Evolutionary conservation across 768 basidiomycete genomes (phyloP), one percentile per base, ranked within the genome.

Genomic region (Solioccasus polychromus): DNA sequence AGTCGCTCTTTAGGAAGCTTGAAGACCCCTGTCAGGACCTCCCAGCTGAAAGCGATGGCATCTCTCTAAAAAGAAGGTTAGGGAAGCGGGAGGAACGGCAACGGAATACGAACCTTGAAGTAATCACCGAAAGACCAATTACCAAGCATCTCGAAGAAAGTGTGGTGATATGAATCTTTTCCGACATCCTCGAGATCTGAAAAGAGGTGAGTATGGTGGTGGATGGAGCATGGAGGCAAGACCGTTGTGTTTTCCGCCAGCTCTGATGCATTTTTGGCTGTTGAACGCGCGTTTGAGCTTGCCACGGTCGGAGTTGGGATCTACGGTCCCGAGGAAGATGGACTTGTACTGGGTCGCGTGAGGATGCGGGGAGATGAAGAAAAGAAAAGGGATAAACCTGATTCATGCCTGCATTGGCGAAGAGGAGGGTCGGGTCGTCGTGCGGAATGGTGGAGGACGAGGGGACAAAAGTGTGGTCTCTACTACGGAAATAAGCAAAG

Each of bases 81-180:
- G 50, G 5, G 35, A 12, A 24, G 43, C 8, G 31, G 26, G 28
- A 35, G 35, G 12, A 20, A 50, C 14, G 3, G 10, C 34, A 15
- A 26, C 38, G n/a, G 8, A 30, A 29, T 24, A 57, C 65, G 35
- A 41, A 82, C 94, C 82, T 99, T 99, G 83, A 99, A 99, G 73
- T 99, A 99, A 68, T 99, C 94, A 0, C 96, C 96, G 56, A 98
- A 99, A 4, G 94, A 97, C 96, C 96, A 99, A 67, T 99, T 99
- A 30, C 96, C 96, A 52, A 99, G 71, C 96, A 99, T 99, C 71
- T 99, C 96, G 61, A 99, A 99, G 71, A 95, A 94, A 2, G 92
- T 96, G 62, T 95, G 89, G 60, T 97, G 95, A 66, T 97, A 97
- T 2, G 92, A 94, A 64, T 97, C 96, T 68, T 93, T 95, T 30